phyloP scores from a whole-genome alignment of 257 asterid species.

The Craterostigma plantagineum region DNA sequence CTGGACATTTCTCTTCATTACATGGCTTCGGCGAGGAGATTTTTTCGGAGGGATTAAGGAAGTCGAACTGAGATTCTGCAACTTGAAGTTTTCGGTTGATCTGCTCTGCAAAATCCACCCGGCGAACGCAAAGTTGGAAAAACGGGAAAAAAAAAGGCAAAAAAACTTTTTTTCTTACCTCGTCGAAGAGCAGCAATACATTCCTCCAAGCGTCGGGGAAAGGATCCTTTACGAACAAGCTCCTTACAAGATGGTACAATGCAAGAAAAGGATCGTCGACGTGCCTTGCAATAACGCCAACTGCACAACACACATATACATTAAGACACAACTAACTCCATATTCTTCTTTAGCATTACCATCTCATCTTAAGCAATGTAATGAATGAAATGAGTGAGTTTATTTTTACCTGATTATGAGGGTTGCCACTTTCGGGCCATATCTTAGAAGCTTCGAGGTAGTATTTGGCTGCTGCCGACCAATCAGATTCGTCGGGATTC shows the following conservation, averaged over 20 bases:
- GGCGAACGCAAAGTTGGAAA: not conserved
- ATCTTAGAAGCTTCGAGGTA: conserved; percentile 60
- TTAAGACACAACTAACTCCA: not conserved
- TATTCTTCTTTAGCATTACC: not conserved
- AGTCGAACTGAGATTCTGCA: conserved; percentile 15
- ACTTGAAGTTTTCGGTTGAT: not conserved
- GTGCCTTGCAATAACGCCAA: conserved; percentile 70
- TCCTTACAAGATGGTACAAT: conserved; percentile 69
- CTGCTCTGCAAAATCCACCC: not conserved
- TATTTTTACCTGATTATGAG: conserved; percentile 98
- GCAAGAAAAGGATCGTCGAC: conserved; percentile 71
- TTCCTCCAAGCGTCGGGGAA: conserved; percentile 92
- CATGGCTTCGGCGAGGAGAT: conserved; percentile 10
- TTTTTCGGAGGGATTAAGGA: conserved; percentile 40
- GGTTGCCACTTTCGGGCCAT: conserved; percentile 80
- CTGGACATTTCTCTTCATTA: conserved; percentile 9
- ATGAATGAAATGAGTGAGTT: too few relatives aligned
- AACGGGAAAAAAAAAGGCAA: not conserved
- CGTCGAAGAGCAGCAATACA: conserved; percentile 66
- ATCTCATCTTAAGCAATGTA: too few relatives aligned
- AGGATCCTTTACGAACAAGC: conserved; percentile 80
- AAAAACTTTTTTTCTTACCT: conserved; percentile 22
- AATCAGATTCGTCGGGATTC: conserved; percentile 32
- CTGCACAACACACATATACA: too few relatives aligned
- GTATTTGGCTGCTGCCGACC: conserved; percentile 64